These are phyloP conservation scores for Globisporangium cylindrosporum DNA, from an alignment of 352 stramenopile species.

Conservation along the genomic window DNA sequence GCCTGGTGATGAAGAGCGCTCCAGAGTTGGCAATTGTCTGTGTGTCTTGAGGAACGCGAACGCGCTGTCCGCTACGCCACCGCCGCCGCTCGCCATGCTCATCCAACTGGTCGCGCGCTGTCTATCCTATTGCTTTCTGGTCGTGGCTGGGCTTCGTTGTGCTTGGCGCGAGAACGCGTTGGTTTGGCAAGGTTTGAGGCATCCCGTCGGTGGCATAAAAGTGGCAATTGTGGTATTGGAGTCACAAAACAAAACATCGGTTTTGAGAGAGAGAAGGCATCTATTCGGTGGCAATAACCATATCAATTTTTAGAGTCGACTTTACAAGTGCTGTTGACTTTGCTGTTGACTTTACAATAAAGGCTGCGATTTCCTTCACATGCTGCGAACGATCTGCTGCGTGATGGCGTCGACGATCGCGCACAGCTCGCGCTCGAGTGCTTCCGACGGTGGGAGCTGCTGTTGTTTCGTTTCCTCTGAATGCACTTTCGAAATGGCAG, in stretches of 20 bases:
- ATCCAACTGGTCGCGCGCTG: neutral
- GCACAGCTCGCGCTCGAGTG: constrained; percentile 42
- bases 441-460: constrained; percentile 3
- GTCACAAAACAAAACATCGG: neutral
- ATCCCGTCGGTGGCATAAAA: neutral
- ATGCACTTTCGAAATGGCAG: neutral
- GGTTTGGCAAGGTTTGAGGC: neutral
- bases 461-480: neutral
- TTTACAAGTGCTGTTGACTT: neutral
- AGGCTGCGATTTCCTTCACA: neutral
- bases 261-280: neutral
- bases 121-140: neutral
- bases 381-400: constrained; percentile 6
- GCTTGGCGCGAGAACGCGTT: neutral
- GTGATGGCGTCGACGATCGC: constrained; percentile 24
- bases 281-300: neutral
- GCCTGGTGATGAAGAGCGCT: neutral
- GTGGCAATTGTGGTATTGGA: neutral
- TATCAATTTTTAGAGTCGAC: neutral
- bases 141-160: neutral
- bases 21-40: constrained; percentile 9
- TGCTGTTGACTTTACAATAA: neutral
- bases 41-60: constrained; percentile 19
- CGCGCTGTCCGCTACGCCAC: constrained; percentile 7
- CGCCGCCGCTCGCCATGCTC: constrained; percentile 8